Percentiles rank a stretch among this genome's conserved stretches.
These are phyloP conservation scores for Papilionanthe hybrid DNA, from an alignment of 116 monocot genomes.

Conservation along the genomic window DNA sequence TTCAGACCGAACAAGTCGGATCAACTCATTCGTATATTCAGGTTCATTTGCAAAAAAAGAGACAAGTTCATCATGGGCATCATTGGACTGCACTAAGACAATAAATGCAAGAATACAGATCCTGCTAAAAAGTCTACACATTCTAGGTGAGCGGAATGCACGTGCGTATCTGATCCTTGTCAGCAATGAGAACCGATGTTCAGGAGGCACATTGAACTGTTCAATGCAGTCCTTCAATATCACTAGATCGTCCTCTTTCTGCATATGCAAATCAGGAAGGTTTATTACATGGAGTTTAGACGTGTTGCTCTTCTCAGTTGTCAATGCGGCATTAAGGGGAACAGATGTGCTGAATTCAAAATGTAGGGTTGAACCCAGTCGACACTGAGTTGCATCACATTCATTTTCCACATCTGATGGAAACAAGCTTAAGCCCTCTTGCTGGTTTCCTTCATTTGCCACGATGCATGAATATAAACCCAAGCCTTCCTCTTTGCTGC, in stretches of 20 bases:
- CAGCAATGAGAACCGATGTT: constrained; percentile 87
- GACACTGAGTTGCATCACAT: constrained; percentile 49
- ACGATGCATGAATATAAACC: constrained; percentile 89
- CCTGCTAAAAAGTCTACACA: constrained; percentile 68
- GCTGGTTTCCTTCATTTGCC: constrained; percentile 71
- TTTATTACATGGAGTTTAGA: constrained; percentile 62
- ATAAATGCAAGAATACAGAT: constrained; percentile 79
- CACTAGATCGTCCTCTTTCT: constrained; percentile 79
- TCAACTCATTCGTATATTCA: constrained; percentile 90
- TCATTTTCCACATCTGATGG: constrained; percentile 73
- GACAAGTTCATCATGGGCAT: constrained; percentile 90
- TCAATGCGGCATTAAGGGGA: constrained; percentile 21
- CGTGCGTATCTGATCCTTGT: constrained; percentile 94
- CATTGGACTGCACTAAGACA: constrained; percentile 86
- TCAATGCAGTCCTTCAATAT: constrained; percentile 80
- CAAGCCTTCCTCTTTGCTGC: constrained; percentile 99
- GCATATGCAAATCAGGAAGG: constrained; percentile 78
- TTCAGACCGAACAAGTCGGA: constrained; percentile 83
- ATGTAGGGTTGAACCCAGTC: constrained; percentile 87
- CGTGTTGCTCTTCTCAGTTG: constrained; percentile 22
- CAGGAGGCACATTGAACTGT: constrained; percentile 68
- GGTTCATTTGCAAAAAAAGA: constrained; percentile 99
- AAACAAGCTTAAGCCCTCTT: constrained; percentile 63
- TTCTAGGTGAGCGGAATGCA: constrained; percentile 56
- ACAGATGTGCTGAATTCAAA: constrained; percentile 65